Evolutionary conservation across 257 asterid species (phyloP).

Genomic region (Prunella vulgaris): DNA sequence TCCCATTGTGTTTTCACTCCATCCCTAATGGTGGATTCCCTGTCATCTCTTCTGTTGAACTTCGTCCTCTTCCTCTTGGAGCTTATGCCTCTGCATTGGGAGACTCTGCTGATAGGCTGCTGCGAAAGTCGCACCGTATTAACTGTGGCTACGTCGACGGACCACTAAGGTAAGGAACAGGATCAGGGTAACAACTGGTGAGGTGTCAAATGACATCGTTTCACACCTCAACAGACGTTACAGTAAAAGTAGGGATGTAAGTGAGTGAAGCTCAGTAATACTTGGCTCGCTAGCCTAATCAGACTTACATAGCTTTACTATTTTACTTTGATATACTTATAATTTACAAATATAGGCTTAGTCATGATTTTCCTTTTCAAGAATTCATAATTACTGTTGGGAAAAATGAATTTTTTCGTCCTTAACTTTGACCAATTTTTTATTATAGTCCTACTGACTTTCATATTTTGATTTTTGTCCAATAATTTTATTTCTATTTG

Average conservation of each 20-base stretch:
- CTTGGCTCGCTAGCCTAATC: not conserved
- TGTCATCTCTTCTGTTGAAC: constrained; percentile 66
- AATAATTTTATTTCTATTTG: too few relatives aligned
- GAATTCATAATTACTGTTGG: too few relatives aligned
- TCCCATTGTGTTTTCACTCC: constrained; percentile 70
- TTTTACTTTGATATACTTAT: not conserved
- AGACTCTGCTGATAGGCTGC: constrained; percentile 39
- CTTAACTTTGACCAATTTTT: too few relatives aligned
- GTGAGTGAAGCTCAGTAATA: not conserved
- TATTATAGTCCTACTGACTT: too few relatives aligned
- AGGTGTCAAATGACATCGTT: not conserved
- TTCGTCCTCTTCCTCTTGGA: constrained; percentile 72
- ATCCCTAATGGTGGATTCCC: constrained; percentile 71
- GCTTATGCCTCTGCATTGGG: constrained; percentile 51
- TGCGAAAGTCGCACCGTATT: constrained; percentile 64
- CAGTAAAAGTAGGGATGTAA: not conserved
- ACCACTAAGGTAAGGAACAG: constrained; percentile 46
- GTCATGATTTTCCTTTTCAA: not conserved
- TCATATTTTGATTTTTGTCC: too few relatives aligned
- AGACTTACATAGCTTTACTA: not conserved
- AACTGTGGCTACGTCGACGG: constrained; percentile 83
- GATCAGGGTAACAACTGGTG: not conserved
- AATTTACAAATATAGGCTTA: not conserved
- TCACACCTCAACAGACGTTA: not conserved
- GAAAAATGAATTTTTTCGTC: too few relatives aligned